phyloP scores from a whole-genome alignment of 73 alveolate genomes.

The Breviolum minutum region DNA sequence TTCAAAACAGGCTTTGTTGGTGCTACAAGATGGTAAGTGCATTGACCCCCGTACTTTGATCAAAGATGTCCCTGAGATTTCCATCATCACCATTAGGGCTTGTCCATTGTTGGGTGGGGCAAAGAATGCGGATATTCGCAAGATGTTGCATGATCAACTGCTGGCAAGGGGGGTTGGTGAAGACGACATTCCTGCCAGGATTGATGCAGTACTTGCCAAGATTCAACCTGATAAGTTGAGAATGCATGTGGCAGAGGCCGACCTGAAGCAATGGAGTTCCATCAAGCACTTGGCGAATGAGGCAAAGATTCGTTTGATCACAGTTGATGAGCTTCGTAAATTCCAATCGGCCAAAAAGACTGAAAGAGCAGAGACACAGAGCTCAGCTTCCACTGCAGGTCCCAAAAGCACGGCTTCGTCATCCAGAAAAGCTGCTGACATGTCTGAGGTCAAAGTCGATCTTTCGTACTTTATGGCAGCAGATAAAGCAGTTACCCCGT shows the following conservation, averaged over 20 bases:
- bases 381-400: neutral
- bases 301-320: neutral
- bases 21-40: neutral
- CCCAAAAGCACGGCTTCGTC: neutral
- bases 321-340: neutral
- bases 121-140: neutral
- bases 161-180: neutral
- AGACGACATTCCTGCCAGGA: neutral
- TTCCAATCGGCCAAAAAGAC: neutral
- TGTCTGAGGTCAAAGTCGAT: neutral
- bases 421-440: neutral
- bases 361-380: neutral
- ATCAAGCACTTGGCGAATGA: neutral
- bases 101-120: neutral
- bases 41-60: neutral
- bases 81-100: neutral
- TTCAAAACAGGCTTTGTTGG: neutral
- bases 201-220: neutral
- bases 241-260: neutral
- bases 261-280: neutral
- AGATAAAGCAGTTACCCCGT: neutral
- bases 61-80: neutral
- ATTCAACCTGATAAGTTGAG: neutral
- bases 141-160: neutral
- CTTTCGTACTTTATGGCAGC: neutral